Evolutionary conservation across 2,329 filamentous ascomycete genomes (phyloP).

Genomic region (Venturia aucupariae): DNA sequence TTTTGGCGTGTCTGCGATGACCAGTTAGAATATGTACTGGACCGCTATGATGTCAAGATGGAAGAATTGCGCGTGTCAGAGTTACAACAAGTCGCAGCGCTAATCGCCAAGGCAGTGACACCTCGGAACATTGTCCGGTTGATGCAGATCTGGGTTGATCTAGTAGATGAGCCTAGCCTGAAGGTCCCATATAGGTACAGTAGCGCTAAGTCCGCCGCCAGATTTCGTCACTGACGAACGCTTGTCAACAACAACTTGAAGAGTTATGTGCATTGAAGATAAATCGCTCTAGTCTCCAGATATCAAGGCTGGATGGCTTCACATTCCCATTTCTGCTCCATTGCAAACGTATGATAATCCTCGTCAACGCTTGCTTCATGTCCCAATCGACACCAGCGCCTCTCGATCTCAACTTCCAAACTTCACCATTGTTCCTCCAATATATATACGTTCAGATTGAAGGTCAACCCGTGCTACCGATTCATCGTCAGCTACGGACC

Average conservation of each 20-base stretch:
- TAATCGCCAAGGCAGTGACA: constrained; percentile 1
- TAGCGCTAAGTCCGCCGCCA: background rate
- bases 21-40: background rate
- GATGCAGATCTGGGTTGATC: background rate
- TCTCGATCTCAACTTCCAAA: background rate
- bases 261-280: background rate
- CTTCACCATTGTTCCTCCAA: no score
- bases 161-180: no score
- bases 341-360: background rate
- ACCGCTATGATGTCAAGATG: constrained; percentile 3
- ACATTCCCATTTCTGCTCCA: background rate
- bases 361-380: no score
- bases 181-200: background rate
- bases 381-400: background rate
- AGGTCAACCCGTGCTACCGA: no score
- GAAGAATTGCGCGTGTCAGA: background rate
- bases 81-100: background rate
- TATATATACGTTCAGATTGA: no score
- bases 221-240: background rate
- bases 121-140: background rate
- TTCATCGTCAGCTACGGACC: no score
- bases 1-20: background rate
- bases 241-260: background rate
- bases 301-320: background rate
- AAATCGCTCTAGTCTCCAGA: background rate